Percentiles rank a stretch among this genome's conserved stretches.
Conservation (phyloP, 139 green algal genomes). For the Protoeuglena noctilucae region DNA sequence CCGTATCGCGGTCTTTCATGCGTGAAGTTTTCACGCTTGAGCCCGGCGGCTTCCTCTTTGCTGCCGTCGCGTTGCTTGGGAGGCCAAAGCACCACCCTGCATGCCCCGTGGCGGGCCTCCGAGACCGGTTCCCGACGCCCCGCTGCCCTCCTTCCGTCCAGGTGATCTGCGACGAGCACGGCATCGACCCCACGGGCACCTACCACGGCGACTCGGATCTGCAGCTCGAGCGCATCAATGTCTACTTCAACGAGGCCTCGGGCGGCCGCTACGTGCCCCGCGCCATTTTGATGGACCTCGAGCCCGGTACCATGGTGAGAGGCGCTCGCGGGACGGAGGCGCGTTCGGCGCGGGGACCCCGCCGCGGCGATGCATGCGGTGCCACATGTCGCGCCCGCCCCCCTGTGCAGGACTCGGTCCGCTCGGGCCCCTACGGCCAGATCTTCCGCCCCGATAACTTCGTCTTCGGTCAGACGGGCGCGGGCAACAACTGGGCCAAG, state of each 20-base stretch:
- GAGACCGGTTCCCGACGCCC: no score
- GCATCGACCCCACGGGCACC: constrained; percentile 82
- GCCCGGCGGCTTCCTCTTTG: no score
- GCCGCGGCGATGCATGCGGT: no score
- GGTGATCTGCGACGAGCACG: constrained; percentile 70
- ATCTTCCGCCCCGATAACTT: constrained; percentile 96
- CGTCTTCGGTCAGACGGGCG: constrained; percentile 90
- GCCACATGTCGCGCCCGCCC: no score
- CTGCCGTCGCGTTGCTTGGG: no score
- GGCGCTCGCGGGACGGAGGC: no score
- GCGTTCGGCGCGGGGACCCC: no score
- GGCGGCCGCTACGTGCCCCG: constrained; percentile 44
- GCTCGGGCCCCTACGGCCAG: constrained; percentile 89
- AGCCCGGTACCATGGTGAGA: constrained; percentile 96
- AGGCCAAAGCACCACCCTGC: no score
- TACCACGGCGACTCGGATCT: constrained; percentile 90
- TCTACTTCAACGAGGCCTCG: constrained; percentile 99
- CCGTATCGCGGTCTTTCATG: no score
- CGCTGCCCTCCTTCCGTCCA: constrained; percentile 7
- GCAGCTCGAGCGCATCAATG: constrained; percentile 98
- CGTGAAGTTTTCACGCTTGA: no score
- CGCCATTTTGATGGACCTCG: constrained; percentile 94
- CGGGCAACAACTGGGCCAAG: constrained; percentile 99
- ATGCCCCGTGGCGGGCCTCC: no score
- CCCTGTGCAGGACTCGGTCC: constrained; percentile 84